Evolutionary conservation across 108 stramenopile genomes (phyloP), one percentile per base, ranked within the genome.

Genomic region (Pseudonitzschia pungens): DNA sequence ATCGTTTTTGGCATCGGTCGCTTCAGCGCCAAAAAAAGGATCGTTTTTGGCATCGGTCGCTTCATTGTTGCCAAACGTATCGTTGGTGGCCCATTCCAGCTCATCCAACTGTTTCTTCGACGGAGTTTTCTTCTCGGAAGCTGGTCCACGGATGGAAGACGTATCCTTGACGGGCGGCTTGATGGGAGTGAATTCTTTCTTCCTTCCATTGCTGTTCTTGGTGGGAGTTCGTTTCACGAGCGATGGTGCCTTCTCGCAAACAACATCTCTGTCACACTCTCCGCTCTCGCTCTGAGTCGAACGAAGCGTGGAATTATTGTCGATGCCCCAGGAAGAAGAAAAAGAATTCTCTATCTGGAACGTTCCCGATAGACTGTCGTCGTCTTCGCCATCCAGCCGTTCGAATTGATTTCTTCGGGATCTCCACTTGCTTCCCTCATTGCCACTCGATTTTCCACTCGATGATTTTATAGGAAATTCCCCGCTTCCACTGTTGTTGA

Each of bases 371-470:
- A 59, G 22, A 22, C 22, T 31, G 32, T 64, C 62, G 26, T 78
- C 77, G 2, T 71, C 67, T 44, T 79, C 73, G 6, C 66, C 69
- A 24, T 58, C 43, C 22, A 79, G 62, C 2, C 52, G 40, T 48
- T 70, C 73, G 42, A 79, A 79, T 32, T 68, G 53, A 14, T 54
- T 66, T 29, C 73, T 79, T 41, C 78, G 72, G 22, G 78, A 72
- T 11, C 78, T 42, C 78, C 78, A 79, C 71, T 73, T 70, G 15
- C 21, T 58, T 22, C 69, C 73, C 26, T 41, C 44, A 40, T 65
- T 45, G 10, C 22, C 16, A 0, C 22, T 18, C 5, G 18, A 20
- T 53, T 18, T 53, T 18, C 29, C 24, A 16, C 33, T 60, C 27
- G 29, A 6, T n/a, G 10, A 58, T n/a, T 14, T 31, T 15, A 16